These are phyloP conservation scores for Rhypophila decipiens DNA, from an alignment of 495 filamentous ascomycete species.

Conservation along the genomic window DNA sequence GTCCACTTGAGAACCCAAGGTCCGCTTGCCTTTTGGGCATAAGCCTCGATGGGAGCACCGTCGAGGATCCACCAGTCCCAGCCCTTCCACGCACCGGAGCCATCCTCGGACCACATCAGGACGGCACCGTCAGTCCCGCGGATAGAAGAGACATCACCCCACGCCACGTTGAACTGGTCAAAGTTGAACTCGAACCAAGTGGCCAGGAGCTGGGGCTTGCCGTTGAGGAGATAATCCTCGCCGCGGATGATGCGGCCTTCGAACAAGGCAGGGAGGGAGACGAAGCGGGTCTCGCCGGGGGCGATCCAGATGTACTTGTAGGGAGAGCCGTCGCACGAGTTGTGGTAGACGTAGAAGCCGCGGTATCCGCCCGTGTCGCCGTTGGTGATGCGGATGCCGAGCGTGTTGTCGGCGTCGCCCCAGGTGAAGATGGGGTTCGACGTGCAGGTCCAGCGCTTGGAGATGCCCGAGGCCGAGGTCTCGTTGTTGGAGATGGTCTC, in stretches of 20 bases:
- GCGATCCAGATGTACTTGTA: constrained; percentile 16
- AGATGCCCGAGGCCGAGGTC: neutral
- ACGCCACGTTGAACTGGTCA: constrained; percentile 25
- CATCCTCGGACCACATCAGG: constrained; percentile 9
- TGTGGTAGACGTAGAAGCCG: constrained; percentile 20
- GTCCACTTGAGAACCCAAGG: constrained; percentile 13
- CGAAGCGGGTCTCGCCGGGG: constrained; percentile 11
- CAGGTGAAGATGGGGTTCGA: constrained; percentile 5
- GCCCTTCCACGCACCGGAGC: constrained; percentile 9
- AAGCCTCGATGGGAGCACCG: constrained; percentile 6
- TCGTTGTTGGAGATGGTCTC: neutral
- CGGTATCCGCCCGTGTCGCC: constrained; percentile 7
- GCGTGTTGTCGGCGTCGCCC: constrained; percentile 12
- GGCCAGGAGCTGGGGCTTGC: constrained; percentile 11
- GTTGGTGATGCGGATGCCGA: constrained; percentile 15
- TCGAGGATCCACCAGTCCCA: constrained; percentile 10
- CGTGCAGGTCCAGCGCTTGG: constrained; percentile 8
- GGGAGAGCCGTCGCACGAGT: constrained; percentile 21
- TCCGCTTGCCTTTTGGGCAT: constrained; percentile 10
- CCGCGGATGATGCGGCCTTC: constrained; percentile 22
- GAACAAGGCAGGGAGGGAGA: constrained; percentile 13
- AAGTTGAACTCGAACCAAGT: constrained; percentile 25
- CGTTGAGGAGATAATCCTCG: constrained; percentile 14
- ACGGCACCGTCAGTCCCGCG: constrained; percentile 21
- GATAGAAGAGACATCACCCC: constrained; percentile 22